Base-by-base conservation (phyloP, 192 early-diverging fungal genomes). In the Backusella liffmaniae region DNA sequence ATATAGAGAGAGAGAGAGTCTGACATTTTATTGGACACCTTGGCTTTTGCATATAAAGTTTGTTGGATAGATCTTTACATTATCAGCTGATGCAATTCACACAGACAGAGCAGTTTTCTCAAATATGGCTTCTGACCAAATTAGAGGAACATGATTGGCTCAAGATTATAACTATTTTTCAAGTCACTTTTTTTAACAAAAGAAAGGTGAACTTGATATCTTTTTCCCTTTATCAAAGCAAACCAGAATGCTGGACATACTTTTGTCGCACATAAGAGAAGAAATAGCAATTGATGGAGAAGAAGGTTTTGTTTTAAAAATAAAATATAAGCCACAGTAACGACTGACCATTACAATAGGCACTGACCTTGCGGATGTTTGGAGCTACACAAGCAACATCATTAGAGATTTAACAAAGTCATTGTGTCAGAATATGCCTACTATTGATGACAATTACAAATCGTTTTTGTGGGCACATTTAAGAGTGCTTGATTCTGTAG, bases 281-380 rank as follows among this genome's bases (percentile, higher is more conserved):
- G 77, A 78, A 53, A 49, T 78, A 51, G 77, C 77, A 4, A 78
- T 73, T 34, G 77, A 78, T 39, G 77, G 70, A 35, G 23, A 67
- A 36, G 15, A 49, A 67, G 77, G 77, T 73, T 73, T 36, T n/a
- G 4, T n/a, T 9, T 4, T 10, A 1, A 49, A 51, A 44, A 66
- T 13, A 44, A 29, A 35, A 67, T 10, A 18, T 49, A 18, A 26
- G 26, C 1, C 0, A 6, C 32, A 56, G 29, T 39, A 34, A 21
- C 18, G 13, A 34, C 32, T 32, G 32, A 32, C 32, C 32, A 32
- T 32, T 32, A 32, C 42, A 12, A 21, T 77, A 77, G 76, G 76
- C 46, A 65, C 39, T 30, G 23, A 65, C 13, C 46, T 77, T 39
- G 10, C 44, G 1, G 12, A 16, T n/a, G 37, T 70, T 12, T 77